Percentiles rank a stretch among this genome's conserved stretches.
Conservation (phyloP, 2,329 filamentous ascomycete genomes). For the Scedosporium minutisporum region DNA sequence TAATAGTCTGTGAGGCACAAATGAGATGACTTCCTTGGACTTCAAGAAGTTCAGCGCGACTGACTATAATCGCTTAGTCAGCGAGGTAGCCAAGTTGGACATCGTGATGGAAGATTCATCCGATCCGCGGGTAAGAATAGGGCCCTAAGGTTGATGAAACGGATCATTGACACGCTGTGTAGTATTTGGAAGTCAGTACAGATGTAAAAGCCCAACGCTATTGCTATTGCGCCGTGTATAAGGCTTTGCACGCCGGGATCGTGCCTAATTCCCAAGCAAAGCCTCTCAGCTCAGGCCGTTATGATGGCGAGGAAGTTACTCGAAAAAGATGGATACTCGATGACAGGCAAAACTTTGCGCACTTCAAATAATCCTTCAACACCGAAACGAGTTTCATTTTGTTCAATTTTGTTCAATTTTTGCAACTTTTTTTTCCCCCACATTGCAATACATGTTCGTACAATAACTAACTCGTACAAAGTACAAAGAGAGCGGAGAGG, state of each 20-base stretch:
- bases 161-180: too few relatives aligned
- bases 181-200: too few relatives aligned
- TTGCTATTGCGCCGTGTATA: too few relatives aligned
- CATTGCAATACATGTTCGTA: not conserved
- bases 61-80: not conserved
- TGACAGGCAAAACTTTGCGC: too few relatives aligned
- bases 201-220: too few relatives aligned
- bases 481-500: conserved; percentile 4
- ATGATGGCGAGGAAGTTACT: too few relatives aligned
- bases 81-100: not conserved
- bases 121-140: too few relatives aligned
- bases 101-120: not conserved
- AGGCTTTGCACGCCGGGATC: too few relatives aligned
- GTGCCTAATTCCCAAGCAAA: too few relatives aligned
- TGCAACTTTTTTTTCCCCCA: not conserved
- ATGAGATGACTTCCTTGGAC: not conserved
- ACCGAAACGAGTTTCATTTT: not conserved
- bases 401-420: not conserved
- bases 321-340: too few relatives aligned
- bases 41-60: not conserved
- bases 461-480: not conserved
- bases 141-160: too few relatives aligned
- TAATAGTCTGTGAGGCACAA: not conserved
- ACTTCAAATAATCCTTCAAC: not conserved
- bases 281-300: too few relatives aligned